Evolutionary conservation across 305 asterid species (phyloP), one percentile per base, ranked within the genome.

Genomic region (Solanum aculeatissimum): DNA sequence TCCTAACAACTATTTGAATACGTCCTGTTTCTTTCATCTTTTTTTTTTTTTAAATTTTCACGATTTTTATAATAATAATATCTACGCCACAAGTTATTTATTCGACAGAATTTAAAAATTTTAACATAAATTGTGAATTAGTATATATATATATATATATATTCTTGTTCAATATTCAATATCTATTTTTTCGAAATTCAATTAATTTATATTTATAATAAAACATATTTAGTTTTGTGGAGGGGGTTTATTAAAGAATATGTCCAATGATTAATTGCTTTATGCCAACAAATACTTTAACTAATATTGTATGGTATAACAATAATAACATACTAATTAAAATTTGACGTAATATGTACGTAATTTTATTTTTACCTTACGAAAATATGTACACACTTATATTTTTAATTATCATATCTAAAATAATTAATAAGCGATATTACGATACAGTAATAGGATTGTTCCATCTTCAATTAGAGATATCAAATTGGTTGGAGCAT

Each of bases 1-100:
- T 68, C 75, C 47, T 32, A 68, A 38, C 9, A 69, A 38, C 27
- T 69, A 69, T 35, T 63, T 63, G 6, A 5, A 5, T 2, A 62
- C 2, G 9, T 62, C 8, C 3, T 5, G 16, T 25, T 25, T 62
- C 38, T 62, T 62, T 25, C 9, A 2, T 9, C 75, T 19, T 18
- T 27, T 65, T 15, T 29, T 29, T 27, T 65, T 15, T 29, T 29
- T n/a, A n/a, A n/a, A n/a, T n/a, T n/a, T n/a, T n/a, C n/a, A n/a
- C n/a, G n/a, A n/a, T 27, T 65, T 15, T 29, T 29, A 65, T 2
- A 29, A 66, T 65, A 29, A 29, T 66, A 29, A 29, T 0, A 32
- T 29, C 0, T 32, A 0, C 3, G 16, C 1, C 3, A 1, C 0
- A 66, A 66, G 1, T 38, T 35, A 38, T 1, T 1, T 38, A 1